A percentile compares a stretch with the other conserved stretches of the same genome.
These are phyloP conservation scores for Meripilus lineatus DNA, from an alignment of 1,284 basidiomycete genomes.

Conservation along the genomic window DNA sequence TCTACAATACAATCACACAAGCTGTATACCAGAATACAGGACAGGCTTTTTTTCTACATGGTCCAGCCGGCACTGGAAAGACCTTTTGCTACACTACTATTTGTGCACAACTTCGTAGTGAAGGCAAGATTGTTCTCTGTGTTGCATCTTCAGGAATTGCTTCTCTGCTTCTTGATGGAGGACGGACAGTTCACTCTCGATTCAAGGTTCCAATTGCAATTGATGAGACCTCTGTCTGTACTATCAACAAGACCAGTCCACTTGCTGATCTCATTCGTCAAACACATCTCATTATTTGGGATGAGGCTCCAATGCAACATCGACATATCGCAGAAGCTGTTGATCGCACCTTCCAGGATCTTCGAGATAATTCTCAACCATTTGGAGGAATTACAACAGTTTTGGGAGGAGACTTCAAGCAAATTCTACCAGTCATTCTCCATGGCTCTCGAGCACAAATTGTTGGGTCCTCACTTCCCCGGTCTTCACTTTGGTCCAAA, in stretches of 20 bases:
- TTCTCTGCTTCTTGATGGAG: conserved; percentile 35
- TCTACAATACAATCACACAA: conserved; percentile 28
- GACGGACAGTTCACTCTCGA: conserved; percentile 38
- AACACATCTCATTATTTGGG: conserved; percentile 32
- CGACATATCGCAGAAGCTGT: conserved; percentile 27
- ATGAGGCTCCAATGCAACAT: conserved; percentile 34
- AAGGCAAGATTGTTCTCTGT: conserved; percentile 34
- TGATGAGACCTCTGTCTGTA: conserved; percentile 32
- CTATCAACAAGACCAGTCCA: conserved; percentile 18
- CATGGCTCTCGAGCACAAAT: conserved; percentile 31
- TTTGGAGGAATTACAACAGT: conserved; percentile 40
- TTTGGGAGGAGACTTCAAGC: conserved; percentile 40
- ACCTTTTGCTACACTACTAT: conserved; percentile 43
- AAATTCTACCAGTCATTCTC: conserved; percentile 36
- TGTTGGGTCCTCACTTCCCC: conserved; percentile 27
- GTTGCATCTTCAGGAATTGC: conserved; percentile 44
- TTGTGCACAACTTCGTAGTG: conserved; percentile 23
- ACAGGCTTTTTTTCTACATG: conserved; percentile 39
- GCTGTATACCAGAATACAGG: conserved; percentile 25
- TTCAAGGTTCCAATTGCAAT: conserved; percentile 33
- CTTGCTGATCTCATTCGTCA: conserved; percentile 23
- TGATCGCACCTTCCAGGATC: conserved; percentile 28
- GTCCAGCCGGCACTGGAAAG: conserved; percentile 45
- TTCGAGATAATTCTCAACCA: conserved; percentile 21
- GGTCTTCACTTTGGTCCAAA: conserved; percentile 32